These are phyloP conservation scores for Gossypium schwendimanii DNA, from an alignment of 441 rosid species.

Conservation along the genomic window DNA sequence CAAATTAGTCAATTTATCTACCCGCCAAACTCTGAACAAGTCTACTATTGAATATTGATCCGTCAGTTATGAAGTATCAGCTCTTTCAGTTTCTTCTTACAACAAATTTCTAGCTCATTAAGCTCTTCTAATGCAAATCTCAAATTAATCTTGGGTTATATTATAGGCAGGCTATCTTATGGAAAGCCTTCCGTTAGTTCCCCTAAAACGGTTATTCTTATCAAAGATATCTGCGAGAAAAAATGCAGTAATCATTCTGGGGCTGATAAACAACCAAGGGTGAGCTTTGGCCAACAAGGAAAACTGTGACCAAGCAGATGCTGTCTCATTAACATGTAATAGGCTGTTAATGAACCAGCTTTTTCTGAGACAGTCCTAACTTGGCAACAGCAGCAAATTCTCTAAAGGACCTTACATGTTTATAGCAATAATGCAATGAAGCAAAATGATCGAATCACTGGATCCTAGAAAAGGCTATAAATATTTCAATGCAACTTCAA, in stretches of 20 bases:
- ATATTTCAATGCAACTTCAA: too few species aligned
- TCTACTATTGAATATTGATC: not conserved
- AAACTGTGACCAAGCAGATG: not conserved
- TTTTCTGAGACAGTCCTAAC: not conserved
- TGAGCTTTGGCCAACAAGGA: too few species aligned
- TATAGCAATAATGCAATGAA: not conserved
- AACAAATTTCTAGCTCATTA: not conserved
- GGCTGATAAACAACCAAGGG: not conserved
- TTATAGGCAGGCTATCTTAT: not conserved
- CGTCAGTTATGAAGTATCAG: not conserved
- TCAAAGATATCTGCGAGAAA: not conserved
- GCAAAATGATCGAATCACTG: not conserved
- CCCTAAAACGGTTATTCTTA: not conserved
- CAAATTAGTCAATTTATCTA: slow-evolving; percentile 2
- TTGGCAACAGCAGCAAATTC: not conserved
- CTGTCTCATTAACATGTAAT: not conserved
- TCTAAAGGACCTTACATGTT: not conserved
- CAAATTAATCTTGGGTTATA: slow-evolving; percentile 6
- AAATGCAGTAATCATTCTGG: not conserved
- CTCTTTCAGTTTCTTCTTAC: not conserved
- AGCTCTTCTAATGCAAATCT: not conserved
- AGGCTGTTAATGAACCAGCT: not conserved
- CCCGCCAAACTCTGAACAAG: not conserved
- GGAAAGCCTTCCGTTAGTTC: not conserved
- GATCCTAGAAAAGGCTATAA: not conserved